phyloP scores from a whole-genome alignment of 306 rosid genomes.

The Lupinus albus region DNA sequence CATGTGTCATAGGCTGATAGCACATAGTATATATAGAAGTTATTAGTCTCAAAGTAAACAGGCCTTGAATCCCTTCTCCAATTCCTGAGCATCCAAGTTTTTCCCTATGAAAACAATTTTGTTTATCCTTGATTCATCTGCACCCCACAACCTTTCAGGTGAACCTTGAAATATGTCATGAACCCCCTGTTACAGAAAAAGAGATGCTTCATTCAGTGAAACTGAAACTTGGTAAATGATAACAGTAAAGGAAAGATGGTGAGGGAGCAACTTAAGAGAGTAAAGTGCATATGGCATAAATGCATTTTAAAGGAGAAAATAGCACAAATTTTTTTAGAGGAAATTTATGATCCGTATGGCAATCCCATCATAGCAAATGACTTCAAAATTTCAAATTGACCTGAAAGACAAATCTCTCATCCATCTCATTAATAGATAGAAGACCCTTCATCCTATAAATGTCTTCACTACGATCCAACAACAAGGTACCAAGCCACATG shows the following conservation, averaged over 20 bases:
- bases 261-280: background rate
- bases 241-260: constrained; percentile 3
- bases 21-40: background rate
- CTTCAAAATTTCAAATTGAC: constrained; percentile 45
- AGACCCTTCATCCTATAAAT: constrained; percentile 97
- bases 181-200: constrained; percentile 72
- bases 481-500: constrained; percentile 87
- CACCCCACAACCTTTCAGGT: constrained; percentile 90
- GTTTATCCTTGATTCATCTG: constrained; percentile 75
- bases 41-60: constrained; percentile 61
- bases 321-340: background rate
- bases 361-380: background rate
- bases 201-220: background rate
- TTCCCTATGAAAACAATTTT: constrained; percentile 93
- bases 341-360: constrained; percentile 10
- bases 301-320: background rate
- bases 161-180: constrained; percentile 99
- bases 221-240: background rate
- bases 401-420: constrained; percentile 98
- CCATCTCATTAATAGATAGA: constrained; percentile 83
- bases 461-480: constrained; percentile 86
- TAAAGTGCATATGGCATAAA: background rate
- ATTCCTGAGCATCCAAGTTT: constrained; percentile 76
- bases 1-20: constrained; percentile 2
- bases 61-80: constrained; percentile 77